Base-by-base conservation (phyloP, 768 basidiomycete genomes). In the Boletus patriciae region DNA sequence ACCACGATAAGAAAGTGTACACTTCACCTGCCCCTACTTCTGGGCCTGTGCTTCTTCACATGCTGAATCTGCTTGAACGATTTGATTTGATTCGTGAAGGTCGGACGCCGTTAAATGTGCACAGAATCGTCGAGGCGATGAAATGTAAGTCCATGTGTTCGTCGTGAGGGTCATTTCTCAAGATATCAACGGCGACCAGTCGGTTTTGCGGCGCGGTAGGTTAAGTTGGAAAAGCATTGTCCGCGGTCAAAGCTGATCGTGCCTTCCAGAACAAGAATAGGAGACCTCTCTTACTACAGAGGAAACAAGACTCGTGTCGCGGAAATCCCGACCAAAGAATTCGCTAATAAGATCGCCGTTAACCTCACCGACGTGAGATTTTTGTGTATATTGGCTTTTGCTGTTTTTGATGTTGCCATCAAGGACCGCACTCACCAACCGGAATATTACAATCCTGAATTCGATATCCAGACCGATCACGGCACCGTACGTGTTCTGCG, bases 41-140 rank as follows among this genome's bases (percentile, higher is more conserved):
- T 12, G 95, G 96, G 6, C 87, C 91, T 78, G 91, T 90, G n/a
- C 75, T 98, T 41, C 74, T 97, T 40, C 89, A 93, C 67, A 89
- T 98, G 80, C 76, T 98, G n/a, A 97, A 98, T 67, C 70, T 94
- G 19, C 74, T 96, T 45, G 94, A 96, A 67, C 78, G 80, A n/a
- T 98, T 82, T 65, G 74, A 79, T 50, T 65, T 78, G 37, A 71
- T 81, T 34, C 61, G 79, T 16, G 73, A 75, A 25, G 83, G 83
- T 44, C 70, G 77, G 60, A 85, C 79, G n/a, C 77, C 79, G 1
- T 68, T 92, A 16, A 89, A 85, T 60, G 77, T 83, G 3, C 97
- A 98, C 70, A 80, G 94, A 45, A 68, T 91, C 6, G 77, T 98
- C 15, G 97, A 98, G 72, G 82, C 83, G 0, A 78, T 93, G 68